A percentile compares a stretch with the other conserved stretches of the same genome.
Conservation (phyloP, 495 filamentous ascomycete species). For the Tetracladium marchalianum region DNA sequence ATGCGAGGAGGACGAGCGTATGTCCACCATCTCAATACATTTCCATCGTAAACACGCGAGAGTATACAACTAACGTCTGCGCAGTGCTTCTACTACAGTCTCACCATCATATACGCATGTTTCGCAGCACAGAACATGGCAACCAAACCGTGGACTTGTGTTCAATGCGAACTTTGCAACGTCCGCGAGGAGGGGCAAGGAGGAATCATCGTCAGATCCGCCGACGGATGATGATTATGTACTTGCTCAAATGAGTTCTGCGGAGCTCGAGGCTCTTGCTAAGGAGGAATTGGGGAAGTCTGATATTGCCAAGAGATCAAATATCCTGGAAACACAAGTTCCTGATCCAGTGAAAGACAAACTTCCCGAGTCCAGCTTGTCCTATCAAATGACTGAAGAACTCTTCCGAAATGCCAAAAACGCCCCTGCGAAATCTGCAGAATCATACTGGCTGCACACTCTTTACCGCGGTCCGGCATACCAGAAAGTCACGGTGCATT, state of each 20-base stretch:
- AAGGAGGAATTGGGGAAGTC: background rate
- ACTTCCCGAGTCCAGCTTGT: slow-evolving; percentile 4
- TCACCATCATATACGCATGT: background rate
- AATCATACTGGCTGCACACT: slow-evolving; percentile 57
- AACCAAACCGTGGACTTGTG: slow-evolving; percentile 15
- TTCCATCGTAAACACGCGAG: background rate
- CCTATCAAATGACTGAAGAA: slow-evolving; percentile 34
- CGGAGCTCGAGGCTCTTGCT: background rate
- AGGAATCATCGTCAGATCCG: slow-evolving; percentile 4
- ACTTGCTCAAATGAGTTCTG: background rate
- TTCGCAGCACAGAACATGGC: slow-evolving; percentile 10
- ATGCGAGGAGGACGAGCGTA: slow-evolving; percentile 5
- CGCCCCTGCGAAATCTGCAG: slow-evolving; percentile 26
- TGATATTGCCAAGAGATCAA: background rate
- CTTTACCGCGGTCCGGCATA: slow-evolving; percentile 45
- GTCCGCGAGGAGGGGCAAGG: background rate
- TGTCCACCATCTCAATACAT: background rate
- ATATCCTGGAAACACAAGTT: background rate
- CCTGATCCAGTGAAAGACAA: slow-evolving; percentile 8
- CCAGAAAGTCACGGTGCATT: slow-evolving; percentile 44
- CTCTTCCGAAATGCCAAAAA: slow-evolving; percentile 32
- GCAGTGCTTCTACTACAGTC: slow-evolving; percentile 2
- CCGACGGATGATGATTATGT: slow-evolving; percentile 11
- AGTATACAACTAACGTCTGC: slow-evolving; percentile 1
- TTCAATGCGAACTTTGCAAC: slow-evolving; percentile 4